Evolutionary conservation across 208 protist species (phyloP), one percentile per base, ranked within the genome.

Genomic region (Phytomonas serpens): DNA sequence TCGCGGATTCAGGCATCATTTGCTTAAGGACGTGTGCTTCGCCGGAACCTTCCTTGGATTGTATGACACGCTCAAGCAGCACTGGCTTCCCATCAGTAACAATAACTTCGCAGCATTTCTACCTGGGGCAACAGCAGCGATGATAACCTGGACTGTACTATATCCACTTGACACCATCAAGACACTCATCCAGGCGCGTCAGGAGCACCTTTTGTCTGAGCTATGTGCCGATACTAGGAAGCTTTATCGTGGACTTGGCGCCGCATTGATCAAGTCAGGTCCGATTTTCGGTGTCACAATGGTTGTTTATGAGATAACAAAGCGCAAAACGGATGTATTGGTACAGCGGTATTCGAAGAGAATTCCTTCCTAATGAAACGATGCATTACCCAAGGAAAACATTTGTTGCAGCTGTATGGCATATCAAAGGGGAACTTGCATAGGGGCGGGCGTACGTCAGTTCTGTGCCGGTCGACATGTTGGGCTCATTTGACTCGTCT

Each of bases 81-180:
- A 69, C 38, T 31, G 32, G 36, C 19, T 70, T 37, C 19, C 2
- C 23, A 4, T 34, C 42, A n/a, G 14, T 16, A 40, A 70, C 51
- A 30, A 32, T 51, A 37, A 27, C 30, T 62, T 38, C 37, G 62
- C 62, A 1, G 62, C 33, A 33, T 33, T 66, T 27, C n/a, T 38
- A 66, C 32, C 62, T 27, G 62, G 32, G 31, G 36, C 57, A 5
- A 52, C 76, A 4, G 68, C 67, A 63, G 33, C 61, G 23, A 91
- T 90, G 84, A 62, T 77, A 19, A 94, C 91, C 32, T 96, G 91
- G 88, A 61, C 72, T 7, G 32, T 96, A 4, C 70, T 96, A 0
- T 96, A 87, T 64, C 91, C 91, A 0, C 69, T 96, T 10, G 91
- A 96, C 81, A 96, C 91, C 23, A 31, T 94, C 57, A 96, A 96